phyloP scores from a whole-genome alignment of 2,329 filamentous ascomycete species.

The Exophiala bonariae region DNA sequence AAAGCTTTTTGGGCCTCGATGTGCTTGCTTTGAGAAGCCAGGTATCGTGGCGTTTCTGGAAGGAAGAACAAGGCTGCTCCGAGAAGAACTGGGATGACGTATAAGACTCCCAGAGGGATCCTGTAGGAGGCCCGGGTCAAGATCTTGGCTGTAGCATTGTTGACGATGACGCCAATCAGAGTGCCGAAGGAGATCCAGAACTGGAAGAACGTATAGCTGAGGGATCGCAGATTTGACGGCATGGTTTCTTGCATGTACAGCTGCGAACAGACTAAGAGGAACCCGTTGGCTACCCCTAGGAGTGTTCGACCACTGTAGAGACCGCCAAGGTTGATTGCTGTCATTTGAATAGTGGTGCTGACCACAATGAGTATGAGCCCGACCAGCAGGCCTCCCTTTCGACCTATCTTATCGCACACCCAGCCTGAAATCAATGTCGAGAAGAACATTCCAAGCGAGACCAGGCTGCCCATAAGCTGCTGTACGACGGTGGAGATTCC shows the following conservation, averaged over 20 bases:
- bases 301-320: slow-evolving; percentile 57
- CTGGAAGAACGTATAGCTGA: slow-evolving; percentile 56
- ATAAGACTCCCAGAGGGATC: slow-evolving; percentile 64
- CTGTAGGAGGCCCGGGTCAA: slow-evolving; percentile 58
- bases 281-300: slow-evolving; percentile 57
- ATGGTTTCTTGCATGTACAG: slow-evolving; percentile 48
- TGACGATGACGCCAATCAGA: slow-evolving; percentile 70
- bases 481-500: slow-evolving; percentile 39
- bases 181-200: slow-evolving; percentile 75
- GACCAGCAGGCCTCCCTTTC: slow-evolving; percentile 44
- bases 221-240: slow-evolving; percentile 62
- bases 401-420: slow-evolving; percentile 35
- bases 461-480: slow-evolving; percentile 44
- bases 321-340: slow-evolving; percentile 51
- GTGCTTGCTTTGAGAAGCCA: slow-evolving; percentile 49
- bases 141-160: slow-evolving; percentile 50
- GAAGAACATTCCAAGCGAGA: slow-evolving; percentile 44
- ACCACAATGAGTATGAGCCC: slow-evolving; percentile 51
- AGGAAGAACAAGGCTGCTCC: slow-evolving; percentile 65
- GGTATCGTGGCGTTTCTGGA: slow-evolving; percentile 66
- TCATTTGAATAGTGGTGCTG: slow-evolving; percentile 60
- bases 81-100: slow-evolving; percentile 41
- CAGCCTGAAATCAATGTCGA: slow-evolving; percentile 30
- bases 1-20: slow-evolving; percentile 49
- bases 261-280: slow-evolving; percentile 57